Percentiles rank a stretch among this genome's conserved stretches.
Evolutionary conservation across 352 stramenopile genomes (phyloP).

Genomic region (Globisporangium radiosum): DNA sequence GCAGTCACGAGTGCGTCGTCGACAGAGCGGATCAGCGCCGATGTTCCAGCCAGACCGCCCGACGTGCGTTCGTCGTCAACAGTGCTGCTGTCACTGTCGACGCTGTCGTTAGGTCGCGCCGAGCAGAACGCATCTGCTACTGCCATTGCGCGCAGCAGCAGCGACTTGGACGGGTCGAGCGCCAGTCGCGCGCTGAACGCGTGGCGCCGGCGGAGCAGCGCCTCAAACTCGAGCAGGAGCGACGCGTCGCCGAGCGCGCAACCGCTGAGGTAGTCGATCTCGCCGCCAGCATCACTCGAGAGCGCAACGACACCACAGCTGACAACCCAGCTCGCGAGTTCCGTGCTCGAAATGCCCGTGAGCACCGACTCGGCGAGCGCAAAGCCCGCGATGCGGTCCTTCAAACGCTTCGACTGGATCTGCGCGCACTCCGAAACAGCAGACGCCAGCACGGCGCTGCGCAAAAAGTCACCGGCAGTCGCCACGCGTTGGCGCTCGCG

Average conservation of each 20-base stretch:
- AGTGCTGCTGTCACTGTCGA: not conserved
- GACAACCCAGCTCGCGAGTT: slow-evolving; percentile 29
- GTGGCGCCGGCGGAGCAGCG: slow-evolving; percentile 9
- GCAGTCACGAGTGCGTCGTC: not conserved
- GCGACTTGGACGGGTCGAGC: slow-evolving; percentile 5
- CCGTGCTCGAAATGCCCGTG: slow-evolving; percentile 11
- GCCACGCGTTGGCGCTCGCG: not conserved
- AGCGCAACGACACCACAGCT: slow-evolving; percentile 25
- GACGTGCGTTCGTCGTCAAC: not conserved
- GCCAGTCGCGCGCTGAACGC: slow-evolving; percentile 2
- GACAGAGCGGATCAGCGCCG: slow-evolving; percentile 8
- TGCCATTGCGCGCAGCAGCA: slow-evolving; percentile 9
- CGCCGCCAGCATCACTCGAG: slow-evolving; percentile 13
- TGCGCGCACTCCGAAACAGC: slow-evolving; percentile 20
- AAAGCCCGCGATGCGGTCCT: slow-evolving; percentile 28
- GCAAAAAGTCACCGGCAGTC: slow-evolving; percentile 27
- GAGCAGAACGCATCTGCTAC: slow-evolving; percentile 10
- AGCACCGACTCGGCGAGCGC: slow-evolving; percentile 21
- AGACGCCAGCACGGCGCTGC: slow-evolving; percentile 15
- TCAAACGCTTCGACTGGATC: slow-evolving; percentile 27
- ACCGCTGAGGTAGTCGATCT: slow-evolving; percentile 12
- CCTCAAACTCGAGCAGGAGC: slow-evolving; percentile 10
- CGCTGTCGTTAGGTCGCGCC: not conserved
- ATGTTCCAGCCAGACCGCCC: slow-evolving; percentile 5
- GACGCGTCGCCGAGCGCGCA: slow-evolving; percentile 12